Evolutionary conservation across 164 flowering plant species (phyloP).

Genomic region (Cinnamomum micranthum): DNA sequence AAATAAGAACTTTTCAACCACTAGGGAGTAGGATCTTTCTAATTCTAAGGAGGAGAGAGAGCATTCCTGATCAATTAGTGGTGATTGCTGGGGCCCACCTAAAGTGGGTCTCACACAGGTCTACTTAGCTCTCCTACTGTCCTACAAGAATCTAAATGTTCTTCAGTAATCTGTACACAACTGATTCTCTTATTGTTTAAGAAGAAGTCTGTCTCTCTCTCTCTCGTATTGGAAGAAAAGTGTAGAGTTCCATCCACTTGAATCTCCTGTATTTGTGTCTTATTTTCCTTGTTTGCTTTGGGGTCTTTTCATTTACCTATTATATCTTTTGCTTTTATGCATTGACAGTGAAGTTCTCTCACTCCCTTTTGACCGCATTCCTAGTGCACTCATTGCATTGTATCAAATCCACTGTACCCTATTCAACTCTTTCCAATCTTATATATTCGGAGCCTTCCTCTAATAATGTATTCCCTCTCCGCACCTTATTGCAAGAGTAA

Average conservation of each 20-base stretch:
- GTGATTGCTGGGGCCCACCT: too few species aligned
- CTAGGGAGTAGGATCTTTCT: too few species aligned
- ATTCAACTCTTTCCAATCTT: conserved; percentile 22
- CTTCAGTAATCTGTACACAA: too few species aligned
- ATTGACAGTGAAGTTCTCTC: conserved; percentile 25
- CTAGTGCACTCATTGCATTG: conserved; percentile 10
- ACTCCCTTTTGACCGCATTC: conserved; percentile 17
- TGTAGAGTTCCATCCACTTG: conserved; percentile 4
- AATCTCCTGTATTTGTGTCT: conserved; percentile 8
- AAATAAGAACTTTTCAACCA: too few species aligned
- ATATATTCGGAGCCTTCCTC: conserved; percentile 29
- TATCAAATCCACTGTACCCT: conserved; percentile 28
- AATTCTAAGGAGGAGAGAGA: too few species aligned
- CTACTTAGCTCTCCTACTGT: too few species aligned
- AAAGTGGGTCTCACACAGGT: too few species aligned
- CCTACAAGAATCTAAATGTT: neutral
- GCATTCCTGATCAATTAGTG: too few species aligned
- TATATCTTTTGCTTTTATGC: conserved; percentile 9
- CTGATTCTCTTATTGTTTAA: too few species aligned
- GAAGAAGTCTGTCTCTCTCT: neutral
- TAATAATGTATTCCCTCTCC: neutral
- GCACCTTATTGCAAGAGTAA: neutral
- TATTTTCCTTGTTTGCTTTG: conserved; percentile 2
- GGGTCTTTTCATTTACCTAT: conserved; percentile 6
- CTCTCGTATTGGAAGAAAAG: too few species aligned